Conservation (phyloP, 768 basidiomycete genomes). For the Pluteus cervinus region DNA sequence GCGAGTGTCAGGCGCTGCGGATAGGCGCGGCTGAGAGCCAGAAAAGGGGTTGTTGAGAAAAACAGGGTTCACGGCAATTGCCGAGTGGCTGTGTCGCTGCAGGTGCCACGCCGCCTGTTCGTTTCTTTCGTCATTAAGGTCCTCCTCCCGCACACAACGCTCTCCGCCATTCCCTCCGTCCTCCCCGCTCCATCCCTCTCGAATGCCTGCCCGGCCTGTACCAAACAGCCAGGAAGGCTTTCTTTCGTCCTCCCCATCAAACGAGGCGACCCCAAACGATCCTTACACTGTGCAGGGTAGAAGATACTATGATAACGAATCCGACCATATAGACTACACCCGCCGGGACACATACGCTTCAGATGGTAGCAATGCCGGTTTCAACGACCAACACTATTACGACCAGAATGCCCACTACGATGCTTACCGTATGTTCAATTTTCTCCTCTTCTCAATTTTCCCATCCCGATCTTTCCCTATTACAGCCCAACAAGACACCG, state of each 20-base stretch:
- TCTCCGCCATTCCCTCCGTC: constrained; percentile 10
- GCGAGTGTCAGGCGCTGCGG: too few relatives aligned
- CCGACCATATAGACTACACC: constrained; percentile 59
- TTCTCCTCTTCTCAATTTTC: constrained; percentile 3
- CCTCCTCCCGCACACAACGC: constrained; percentile 9
- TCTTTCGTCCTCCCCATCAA: constrained; percentile 52
- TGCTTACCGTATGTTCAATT: constrained; percentile 52
- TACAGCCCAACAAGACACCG: constrained; percentile 73
- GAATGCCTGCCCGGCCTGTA: constrained; percentile 54
- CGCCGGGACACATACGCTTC: constrained; percentile 67
- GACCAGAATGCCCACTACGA: constrained; percentile 62
- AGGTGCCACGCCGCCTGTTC: constrained; percentile 9
- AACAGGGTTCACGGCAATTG: too few relatives aligned
- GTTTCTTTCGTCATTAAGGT: background rate
- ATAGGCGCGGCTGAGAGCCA: too few relatives aligned
- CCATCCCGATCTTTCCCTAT: constrained; percentile 13
- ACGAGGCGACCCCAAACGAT: constrained; percentile 59
- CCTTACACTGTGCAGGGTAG: constrained; percentile 49
- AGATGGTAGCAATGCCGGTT: constrained; percentile 57
- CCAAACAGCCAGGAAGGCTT: constrained; percentile 59
- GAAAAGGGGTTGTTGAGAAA: too few relatives aligned
- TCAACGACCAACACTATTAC: constrained; percentile 60
- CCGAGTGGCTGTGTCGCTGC: too few relatives aligned
- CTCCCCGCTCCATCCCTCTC: constrained; percentile 18
- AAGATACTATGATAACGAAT: constrained; percentile 73